Evolutionary conservation across 1,284 basidiomycete species (phyloP).

Genomic region (Caloboletus firmus): DNA sequence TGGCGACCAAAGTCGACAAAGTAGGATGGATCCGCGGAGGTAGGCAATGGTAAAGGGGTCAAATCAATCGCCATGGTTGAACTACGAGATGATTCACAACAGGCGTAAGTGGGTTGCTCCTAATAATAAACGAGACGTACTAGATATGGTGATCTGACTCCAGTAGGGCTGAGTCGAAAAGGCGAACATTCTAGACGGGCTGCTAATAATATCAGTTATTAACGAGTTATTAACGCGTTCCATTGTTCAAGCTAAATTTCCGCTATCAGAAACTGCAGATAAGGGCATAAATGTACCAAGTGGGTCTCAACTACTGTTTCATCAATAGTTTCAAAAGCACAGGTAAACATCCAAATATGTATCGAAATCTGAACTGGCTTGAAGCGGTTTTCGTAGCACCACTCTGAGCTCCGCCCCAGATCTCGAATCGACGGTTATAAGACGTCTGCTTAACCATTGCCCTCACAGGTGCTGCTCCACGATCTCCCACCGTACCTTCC

Average conservation of each 20-base stretch:
- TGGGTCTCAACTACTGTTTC: background rate
- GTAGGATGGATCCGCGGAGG: slow-evolving; percentile 57
- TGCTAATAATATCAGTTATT: background rate
- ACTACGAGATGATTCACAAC: background rate
- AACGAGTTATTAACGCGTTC: background rate
- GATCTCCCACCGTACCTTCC: background rate
- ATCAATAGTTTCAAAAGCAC: background rate
- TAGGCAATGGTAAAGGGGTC: slow-evolving; percentile 55
- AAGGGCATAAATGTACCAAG: background rate
- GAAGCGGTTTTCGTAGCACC: background rate
- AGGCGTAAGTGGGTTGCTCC: background rate
- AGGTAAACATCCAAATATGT: background rate
- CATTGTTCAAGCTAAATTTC: background rate
- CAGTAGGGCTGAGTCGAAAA: background rate
- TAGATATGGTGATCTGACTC: background rate
- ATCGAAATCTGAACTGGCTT: background rate
- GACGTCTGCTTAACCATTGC: background rate
- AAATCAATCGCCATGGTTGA: slow-evolving; percentile 54
- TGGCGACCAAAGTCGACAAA: slow-evolving; percentile 66
- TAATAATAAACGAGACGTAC: background rate
- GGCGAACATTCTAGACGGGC: background rate
- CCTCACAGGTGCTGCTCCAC: background rate
- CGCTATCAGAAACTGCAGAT: background rate
- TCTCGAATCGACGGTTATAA: background rate
- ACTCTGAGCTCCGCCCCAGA: too few relatives aligned